Evolutionary conservation across 331 rosid genomes (phyloP).

Genomic region (Pyracantha coccinea): DNA sequence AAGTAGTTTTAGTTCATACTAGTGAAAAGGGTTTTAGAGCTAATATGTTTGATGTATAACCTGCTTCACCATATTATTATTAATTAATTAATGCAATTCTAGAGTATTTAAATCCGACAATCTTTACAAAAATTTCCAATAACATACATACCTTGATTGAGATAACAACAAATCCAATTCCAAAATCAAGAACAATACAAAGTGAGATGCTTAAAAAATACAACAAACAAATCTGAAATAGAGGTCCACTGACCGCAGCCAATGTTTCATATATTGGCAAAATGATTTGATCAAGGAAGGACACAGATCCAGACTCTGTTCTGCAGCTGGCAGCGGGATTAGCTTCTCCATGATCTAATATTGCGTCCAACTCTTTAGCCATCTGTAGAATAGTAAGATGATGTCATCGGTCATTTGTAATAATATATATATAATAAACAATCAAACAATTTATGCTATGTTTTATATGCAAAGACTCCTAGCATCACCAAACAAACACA

Average conservation of each 20-base stretch:
- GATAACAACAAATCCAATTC: neutral
- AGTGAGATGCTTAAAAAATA: neutral
- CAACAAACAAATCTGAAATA: neutral
- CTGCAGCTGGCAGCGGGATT: slow-evolving; percentile 43
- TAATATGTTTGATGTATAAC: neutral
- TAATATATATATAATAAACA: neutral
- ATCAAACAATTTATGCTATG: neutral
- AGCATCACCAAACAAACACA: neutral
- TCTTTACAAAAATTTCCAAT: neutral
- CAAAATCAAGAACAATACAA: neutral
- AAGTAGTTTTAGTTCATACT: neutral
- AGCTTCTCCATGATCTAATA: slow-evolving; percentile 85
- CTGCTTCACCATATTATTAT: neutral
- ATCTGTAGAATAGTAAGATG: slow-evolving; percentile 42
- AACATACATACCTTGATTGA: neutral
- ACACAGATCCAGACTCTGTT: slow-evolving; percentile 43
- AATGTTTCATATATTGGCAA: slow-evolving; percentile 53
- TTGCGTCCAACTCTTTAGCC: slow-evolving; percentile 91
- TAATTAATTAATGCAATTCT: neutral
- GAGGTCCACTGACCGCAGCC: slow-evolving; percentile 42
- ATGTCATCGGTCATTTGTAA: neutral
- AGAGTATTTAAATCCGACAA: neutral
- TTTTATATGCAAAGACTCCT: neutral
- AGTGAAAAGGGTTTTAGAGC: neutral
- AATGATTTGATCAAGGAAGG: slow-evolving; percentile 64